Conservation (phyloP, 768 basidiomycete genomes). For the Lyophyllum shimeji region DNA sequence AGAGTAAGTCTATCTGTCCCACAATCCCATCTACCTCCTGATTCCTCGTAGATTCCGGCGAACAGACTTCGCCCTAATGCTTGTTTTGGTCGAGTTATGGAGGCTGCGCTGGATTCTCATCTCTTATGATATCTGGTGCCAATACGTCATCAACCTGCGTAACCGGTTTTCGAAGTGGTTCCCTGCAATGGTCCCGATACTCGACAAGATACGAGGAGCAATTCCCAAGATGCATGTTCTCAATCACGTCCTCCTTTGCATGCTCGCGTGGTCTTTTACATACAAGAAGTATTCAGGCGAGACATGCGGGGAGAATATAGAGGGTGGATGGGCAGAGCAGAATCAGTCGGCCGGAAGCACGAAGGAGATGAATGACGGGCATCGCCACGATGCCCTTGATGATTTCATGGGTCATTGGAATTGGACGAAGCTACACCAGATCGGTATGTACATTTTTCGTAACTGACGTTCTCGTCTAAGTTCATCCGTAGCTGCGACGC, state of each 20-base stretch:
- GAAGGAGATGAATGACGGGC: too few relatives aligned
- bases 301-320: not conserved
- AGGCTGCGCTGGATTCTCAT: not conserved
- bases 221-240: not conserved
- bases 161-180: not conserved
- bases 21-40: not conserved
- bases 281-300: not conserved
- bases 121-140: not conserved
- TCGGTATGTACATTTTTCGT: too few relatives aligned
- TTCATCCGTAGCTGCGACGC: not conserved
- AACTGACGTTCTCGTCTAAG: not conserved
- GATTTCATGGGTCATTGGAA: constrained; percentile 11
- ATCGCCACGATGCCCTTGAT: constrained; percentile 25
- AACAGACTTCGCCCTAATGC: not conserved
- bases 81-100: not conserved
- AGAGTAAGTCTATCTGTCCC: too few relatives aligned
- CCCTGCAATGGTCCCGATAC: not conserved
- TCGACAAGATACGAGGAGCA: not conserved
- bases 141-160: not conserved
- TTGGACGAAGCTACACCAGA: not conserved
- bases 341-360: too few relatives aligned
- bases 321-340: too few relatives aligned
- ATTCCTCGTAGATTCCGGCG: not conserved
- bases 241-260: constrained; percentile 16
- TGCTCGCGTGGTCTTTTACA: not conserved